These are phyloP conservation scores for Russula sp. DNA, from an alignment of 768 basidiomycete species.

Conservation along the genomic window DNA sequence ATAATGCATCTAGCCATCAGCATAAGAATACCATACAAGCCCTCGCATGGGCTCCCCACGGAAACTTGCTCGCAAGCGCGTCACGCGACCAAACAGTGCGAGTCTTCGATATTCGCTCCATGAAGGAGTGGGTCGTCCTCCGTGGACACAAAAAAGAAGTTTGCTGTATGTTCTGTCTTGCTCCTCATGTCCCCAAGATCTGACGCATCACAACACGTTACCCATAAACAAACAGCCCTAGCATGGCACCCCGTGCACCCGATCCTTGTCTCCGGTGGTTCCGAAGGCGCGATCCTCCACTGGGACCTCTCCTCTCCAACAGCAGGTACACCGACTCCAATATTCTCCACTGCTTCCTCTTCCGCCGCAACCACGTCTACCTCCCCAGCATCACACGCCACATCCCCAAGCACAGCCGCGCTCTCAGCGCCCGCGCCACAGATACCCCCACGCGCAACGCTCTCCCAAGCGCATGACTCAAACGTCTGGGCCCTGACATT, in stretches of 20 bases:
- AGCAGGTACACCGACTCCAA: slow-evolving; percentile 45
- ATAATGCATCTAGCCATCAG: slow-evolving; percentile 59
- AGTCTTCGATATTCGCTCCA: slow-evolving; percentile 96
- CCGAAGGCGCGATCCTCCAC: slow-evolving; percentile 90
- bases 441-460: slow-evolving; percentile 65
- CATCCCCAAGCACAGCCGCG: not conserved
- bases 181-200: not conserved
- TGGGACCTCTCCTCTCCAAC: slow-evolving; percentile 75
- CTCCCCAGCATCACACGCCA: not conserved
- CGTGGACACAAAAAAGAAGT: slow-evolving; percentile 99
- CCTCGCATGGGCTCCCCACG: slow-evolving; percentile 89
- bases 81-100: slow-evolving; percentile 93
- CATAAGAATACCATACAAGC: slow-evolving; percentile 98
- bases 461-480: slow-evolving; percentile 97
- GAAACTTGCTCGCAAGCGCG: slow-evolving; percentile 90
- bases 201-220: not conserved
- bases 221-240: slow-evolving; percentile 52
- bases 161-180: not conserved
- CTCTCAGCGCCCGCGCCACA: slow-evolving; percentile 32
- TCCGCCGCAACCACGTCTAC: not conserved
- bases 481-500: slow-evolving; percentile 95
- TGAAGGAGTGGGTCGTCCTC: slow-evolving; percentile 90
- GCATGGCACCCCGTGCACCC: slow-evolving; percentile 97
- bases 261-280: slow-evolving; percentile 88
- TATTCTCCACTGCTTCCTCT: not conserved